Evolutionary conservation across 768 basidiomycete genomes (phyloP).

Genomic region (Pleurotus pulmonarius): DNA sequence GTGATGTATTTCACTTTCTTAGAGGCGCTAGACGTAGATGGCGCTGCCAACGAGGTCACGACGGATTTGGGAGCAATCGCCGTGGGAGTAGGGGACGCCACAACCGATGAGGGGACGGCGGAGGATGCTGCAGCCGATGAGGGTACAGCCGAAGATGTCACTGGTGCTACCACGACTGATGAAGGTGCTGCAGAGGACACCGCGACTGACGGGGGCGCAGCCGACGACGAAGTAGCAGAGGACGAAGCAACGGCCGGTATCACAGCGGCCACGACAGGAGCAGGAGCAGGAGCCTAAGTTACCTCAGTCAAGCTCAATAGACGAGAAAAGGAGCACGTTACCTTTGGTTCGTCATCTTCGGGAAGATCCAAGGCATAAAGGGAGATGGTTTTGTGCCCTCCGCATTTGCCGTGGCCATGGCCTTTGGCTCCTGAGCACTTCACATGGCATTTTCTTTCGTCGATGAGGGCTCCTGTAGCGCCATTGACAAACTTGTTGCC

Average conservation of each 20-base stretch:
- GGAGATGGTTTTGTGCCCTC: not conserved
- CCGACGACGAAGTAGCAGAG: too few species aligned
- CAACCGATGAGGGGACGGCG: too few species aligned
- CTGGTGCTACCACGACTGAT: too few species aligned
- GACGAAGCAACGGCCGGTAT: too few species aligned
- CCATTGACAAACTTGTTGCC: constrained; percentile 4
- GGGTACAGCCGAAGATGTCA: not conserved
- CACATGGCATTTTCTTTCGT: constrained; percentile 1
- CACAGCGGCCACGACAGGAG: too few species aligned
- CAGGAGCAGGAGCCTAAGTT: too few species aligned
- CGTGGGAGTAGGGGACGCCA: not conserved
- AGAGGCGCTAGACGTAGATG: not conserved
- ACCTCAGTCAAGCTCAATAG: too few species aligned
- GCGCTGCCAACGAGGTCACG: not conserved
- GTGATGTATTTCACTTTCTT: constrained; percentile 7
- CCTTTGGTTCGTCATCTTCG: not conserved
- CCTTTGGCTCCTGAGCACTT: not conserved
- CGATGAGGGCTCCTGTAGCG: not conserved
- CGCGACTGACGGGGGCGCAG: too few species aligned
- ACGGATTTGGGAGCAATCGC: not conserved
- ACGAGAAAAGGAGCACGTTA: too few species aligned
- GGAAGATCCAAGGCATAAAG: constrained; percentile 1
- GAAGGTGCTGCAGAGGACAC: too few species aligned
- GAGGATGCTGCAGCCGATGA: not conserved
- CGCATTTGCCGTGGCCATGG: not conserved